phyloP scores from a whole-genome alignment of 305 asterid genomes.

The Galium porrigens region DNA sequence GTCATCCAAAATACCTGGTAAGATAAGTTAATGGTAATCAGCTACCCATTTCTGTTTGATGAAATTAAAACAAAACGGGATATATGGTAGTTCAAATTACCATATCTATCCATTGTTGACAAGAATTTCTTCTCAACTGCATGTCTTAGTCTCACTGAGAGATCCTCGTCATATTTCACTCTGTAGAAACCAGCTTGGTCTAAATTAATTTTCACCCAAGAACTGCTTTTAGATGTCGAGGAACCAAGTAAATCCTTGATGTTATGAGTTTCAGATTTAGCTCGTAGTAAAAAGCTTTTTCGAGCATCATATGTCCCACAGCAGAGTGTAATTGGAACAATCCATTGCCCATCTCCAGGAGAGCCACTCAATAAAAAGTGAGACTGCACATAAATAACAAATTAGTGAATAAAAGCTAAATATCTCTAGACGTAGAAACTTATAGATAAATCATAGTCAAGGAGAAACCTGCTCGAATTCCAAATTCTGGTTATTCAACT shows the following conservation, averaged over 20 bases:
- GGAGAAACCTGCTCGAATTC: conserved; percentile 74
- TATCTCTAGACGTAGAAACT: conserved; percentile 2
- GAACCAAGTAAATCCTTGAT: conserved; percentile 41
- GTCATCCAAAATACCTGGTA: conserved; percentile 83
- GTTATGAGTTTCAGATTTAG: conserved; percentile 48
- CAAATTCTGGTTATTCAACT: conserved; percentile 49
- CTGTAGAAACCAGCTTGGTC: conserved; percentile 80
- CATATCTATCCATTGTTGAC: conserved; percentile 70
- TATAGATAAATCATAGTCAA: conserved; percentile 1
- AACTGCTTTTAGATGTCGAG: conserved; percentile 31
- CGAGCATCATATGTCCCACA: conserved; percentile 59
- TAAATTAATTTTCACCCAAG: conserved; percentile 75
- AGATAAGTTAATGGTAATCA: conserved; percentile 15
- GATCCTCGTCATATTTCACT: conserved; percentile 75
- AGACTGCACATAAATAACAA: conserved; percentile 36
- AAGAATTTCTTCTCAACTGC: conserved; percentile 64
- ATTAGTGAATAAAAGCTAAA: neutral
- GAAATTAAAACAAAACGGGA: neutral
- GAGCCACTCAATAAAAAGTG: conserved; percentile 68
- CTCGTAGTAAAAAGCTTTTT: conserved; percentile 62
- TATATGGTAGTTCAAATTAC: conserved; percentile 25
- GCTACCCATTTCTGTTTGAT: conserved; percentile 4
- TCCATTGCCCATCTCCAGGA: conserved; percentile 87
- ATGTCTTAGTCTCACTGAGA: conserved; percentile 65
- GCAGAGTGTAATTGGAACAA: conserved; percentile 75